Percentiles rank a stretch among this genome's conserved stretches.
phyloP scores from a whole-genome alignment of 1,284 basidiomycete genomes.

The Peniophora sp. region DNA sequence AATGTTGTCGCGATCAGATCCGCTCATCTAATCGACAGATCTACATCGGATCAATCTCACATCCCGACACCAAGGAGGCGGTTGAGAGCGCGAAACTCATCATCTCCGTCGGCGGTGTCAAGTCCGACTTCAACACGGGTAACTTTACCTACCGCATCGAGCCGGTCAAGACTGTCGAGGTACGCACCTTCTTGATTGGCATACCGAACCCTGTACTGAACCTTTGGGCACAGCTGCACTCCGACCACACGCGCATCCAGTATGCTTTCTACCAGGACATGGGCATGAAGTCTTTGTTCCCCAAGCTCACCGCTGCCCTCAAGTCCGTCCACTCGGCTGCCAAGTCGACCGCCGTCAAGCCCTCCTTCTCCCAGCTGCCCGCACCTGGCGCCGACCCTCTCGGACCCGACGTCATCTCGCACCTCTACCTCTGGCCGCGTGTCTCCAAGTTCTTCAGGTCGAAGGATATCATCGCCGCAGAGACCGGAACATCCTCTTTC shows the following conservation, averaged over 20 bases:
- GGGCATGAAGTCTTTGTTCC: conserved; percentile 68
- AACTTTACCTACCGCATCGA: conserved; percentile 74
- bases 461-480: conserved; percentile 75
- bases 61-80: conserved; percentile 62
- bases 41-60: conserved; percentile 76
- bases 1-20: conserved; percentile 1
- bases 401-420: conserved; percentile 48
- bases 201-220: conserved; percentile 5
- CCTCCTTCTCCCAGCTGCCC: conserved; percentile 27
- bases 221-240: conserved; percentile 69
- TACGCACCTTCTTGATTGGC: conserved; percentile 21
- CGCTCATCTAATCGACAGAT: conserved; percentile 38
- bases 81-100: conserved; percentile 83
- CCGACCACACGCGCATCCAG: conserved; percentile 66
- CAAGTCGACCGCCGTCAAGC: conserved; percentile 38
- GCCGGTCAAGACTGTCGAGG: conserved; percentile 53
- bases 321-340: conserved; percentile 31
- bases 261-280: conserved; percentile 55
- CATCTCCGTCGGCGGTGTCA: conserved; percentile 74
- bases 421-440: conserved; percentile 83
- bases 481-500: conserved; percentile 56
- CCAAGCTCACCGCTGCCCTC: conserved; percentile 55
- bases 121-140: conserved; percentile 89
- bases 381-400: conserved; percentile 37
- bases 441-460: conserved; percentile 72